Percentiles rank a stretch among this genome's conserved stretches.
These are phyloP conservation scores for Cladosporium sp. DNA, from an alignment of 2,329 filamentous ascomycete species.

Conservation along the genomic window DNA sequence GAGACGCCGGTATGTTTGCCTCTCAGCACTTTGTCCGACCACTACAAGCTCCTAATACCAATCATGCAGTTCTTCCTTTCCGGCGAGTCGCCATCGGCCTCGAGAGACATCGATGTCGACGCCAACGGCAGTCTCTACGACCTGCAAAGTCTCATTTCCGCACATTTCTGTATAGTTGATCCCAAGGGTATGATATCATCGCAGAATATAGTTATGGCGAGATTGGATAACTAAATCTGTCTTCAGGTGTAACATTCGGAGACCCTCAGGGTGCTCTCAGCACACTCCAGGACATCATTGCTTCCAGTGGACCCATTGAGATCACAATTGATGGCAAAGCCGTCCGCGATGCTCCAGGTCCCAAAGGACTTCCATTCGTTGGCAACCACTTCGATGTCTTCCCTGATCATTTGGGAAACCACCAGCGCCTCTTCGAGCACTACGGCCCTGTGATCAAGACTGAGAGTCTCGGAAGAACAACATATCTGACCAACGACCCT, in stretches of 20 bases:
- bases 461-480: constrained; percentile 41
- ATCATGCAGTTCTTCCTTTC: constrained; percentile 34
- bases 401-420: constrained; percentile 47
- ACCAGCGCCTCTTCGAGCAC: constrained; percentile 44
- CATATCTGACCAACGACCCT: constrained; percentile 43
- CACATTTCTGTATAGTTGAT: constrained; percentile 37
- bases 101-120: constrained; percentile 32
- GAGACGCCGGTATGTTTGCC: constrained; percentile 9
- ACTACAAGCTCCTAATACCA: not conserved
- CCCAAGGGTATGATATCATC: constrained; percentile 25
- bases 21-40: constrained; percentile 1
- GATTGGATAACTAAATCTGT: not conserved
- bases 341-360: constrained; percentile 48
- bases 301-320: constrained; percentile 27
- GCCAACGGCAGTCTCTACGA: constrained; percentile 31
- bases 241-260: not conserved
- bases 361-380: constrained; percentile 40
- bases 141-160: constrained; percentile 33
- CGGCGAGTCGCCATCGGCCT: constrained; percentile 31
- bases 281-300: constrained; percentile 38
- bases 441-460: constrained; percentile 44
- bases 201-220: too few relatives aligned
- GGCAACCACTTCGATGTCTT: constrained; percentile 42
- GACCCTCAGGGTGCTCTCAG: constrained; percentile 16
- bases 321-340: constrained; percentile 55